phyloP scores from a whole-genome alignment of 2,329 filamentous ascomycete genomes.

The Venturiaceae sp. region DNA sequence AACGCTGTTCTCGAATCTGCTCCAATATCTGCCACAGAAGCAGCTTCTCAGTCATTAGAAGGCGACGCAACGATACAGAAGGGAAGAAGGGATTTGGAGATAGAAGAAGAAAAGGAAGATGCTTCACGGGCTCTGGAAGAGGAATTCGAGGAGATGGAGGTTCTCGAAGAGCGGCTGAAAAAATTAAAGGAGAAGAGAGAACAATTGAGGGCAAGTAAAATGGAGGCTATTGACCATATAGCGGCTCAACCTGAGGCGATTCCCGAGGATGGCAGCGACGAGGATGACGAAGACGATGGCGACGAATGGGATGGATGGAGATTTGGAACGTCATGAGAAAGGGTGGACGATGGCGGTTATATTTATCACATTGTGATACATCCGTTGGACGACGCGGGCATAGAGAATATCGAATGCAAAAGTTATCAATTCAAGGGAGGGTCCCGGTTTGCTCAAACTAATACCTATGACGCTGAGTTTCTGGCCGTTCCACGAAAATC shows the following conservation, averaged over 20 bases:
- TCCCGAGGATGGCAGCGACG: slow-evolving; percentile 20
- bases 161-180: slow-evolving; percentile 33
- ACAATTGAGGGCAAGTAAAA: slow-evolving; percentile 20
- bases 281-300: slow-evolving; percentile 21
- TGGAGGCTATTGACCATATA: not conserved
- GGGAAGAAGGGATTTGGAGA: slow-evolving; percentile 32
- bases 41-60: slow-evolving; percentile 10
- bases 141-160: slow-evolving; percentile 42
- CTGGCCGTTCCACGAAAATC: too few species aligned
- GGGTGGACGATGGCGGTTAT: not conserved
- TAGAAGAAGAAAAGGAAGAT: slow-evolving; percentile 39
- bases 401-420: not conserved
- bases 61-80: slow-evolving; percentile 25
- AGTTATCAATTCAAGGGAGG: too few species aligned
- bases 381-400: not conserved
- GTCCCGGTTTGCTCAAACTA: too few species aligned
- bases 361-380: not conserved
- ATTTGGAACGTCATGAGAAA: not conserved
- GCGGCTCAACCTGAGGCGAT: slow-evolving; percentile 2
- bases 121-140: slow-evolving; percentile 33
- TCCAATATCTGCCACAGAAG: slow-evolving; percentile 35
- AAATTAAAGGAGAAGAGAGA: slow-evolving; percentile 36
- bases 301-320: slow-evolving; percentile 21
- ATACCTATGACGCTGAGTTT: too few species aligned
- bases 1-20: slow-evolving; percentile 34